A percentile compares a stretch with the other conserved stretches of the same genome.
Conservation (phyloP, 2,329 filamentous ascomycete species). For the Bertia moriformis region DNA sequence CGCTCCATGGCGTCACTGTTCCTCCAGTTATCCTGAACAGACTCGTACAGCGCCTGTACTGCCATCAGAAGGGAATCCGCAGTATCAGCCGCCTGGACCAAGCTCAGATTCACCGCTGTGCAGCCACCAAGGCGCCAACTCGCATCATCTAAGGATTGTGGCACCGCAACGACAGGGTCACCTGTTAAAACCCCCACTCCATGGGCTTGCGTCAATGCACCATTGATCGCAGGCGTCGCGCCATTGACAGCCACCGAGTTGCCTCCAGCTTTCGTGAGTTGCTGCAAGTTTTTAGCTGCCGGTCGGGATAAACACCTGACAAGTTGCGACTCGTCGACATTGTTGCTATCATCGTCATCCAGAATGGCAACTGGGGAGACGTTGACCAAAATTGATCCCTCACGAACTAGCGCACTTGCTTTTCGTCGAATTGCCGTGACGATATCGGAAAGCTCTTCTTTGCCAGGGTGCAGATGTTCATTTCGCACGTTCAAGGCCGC, state of each 20-base stretch:
- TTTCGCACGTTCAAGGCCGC: constrained; percentile 82
- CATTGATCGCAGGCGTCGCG: constrained; percentile 73
- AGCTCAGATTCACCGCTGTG: constrained; percentile 67
- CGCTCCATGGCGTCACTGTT: constrained; percentile 98
- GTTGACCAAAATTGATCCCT: constrained; percentile 69
- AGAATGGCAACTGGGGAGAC: constrained; percentile 70
- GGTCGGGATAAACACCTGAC: constrained; percentile 62
- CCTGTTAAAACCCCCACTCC: constrained; percentile 74
- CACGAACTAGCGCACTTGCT: constrained; percentile 67
- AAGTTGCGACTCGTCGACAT: constrained; percentile 63
- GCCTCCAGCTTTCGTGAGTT: constrained; percentile 59
- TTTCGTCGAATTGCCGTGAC: constrained; percentile 75
- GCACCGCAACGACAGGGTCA: constrained; percentile 58
- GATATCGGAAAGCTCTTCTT: constrained; percentile 71
- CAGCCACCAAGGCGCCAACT: constrained; percentile 90
- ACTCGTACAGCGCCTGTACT: constrained; percentile 71
- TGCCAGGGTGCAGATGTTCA: constrained; percentile 76
- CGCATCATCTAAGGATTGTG: constrained; percentile 78
- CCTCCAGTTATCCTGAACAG: constrained; percentile 81
- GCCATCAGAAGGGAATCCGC: constrained; percentile 60
- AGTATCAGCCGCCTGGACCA: constrained; percentile 64
- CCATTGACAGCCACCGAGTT: constrained; percentile 42
- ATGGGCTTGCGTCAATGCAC: constrained; percentile 67
- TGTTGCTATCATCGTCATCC: constrained; percentile 64
- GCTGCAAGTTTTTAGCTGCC: constrained; percentile 52